A percentile compares a stretch with the other conserved stretches of the same genome.
phyloP scores from a whole-genome alignment of 805 yeast genomes.

The Debaryomyces prosopidis region DNA sequence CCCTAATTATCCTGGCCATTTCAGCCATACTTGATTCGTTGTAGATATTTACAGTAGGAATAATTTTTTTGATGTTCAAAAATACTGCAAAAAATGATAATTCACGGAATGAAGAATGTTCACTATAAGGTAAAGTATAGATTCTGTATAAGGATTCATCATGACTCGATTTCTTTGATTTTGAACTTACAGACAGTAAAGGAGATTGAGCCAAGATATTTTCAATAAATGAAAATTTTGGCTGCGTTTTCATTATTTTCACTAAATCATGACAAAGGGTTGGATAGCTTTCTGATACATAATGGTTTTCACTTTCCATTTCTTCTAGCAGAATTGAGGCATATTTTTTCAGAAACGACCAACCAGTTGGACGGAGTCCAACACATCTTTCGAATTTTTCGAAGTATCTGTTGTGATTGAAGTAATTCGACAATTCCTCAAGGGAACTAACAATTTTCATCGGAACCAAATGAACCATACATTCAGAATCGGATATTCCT shows the following conservation, averaged over 20 bases:
- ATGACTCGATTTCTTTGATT: slow-evolving; percentile 13
- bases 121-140: slow-evolving; percentile 83
- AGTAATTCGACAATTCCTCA: slow-evolving; percentile 49
- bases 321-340: neutral
- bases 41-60: slow-evolving; percentile 75
- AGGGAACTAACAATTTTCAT: slow-evolving; percentile 55
- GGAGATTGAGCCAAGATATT: slow-evolving; percentile 34
- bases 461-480: slow-evolving; percentile 66
- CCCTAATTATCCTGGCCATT: slow-evolving; percentile 33
- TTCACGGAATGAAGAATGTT: slow-evolving; percentile 89
- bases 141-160: slow-evolving; percentile 39
- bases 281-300: neutral
- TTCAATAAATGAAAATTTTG: slow-evolving; percentile 22
- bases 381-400: slow-evolving; percentile 56
- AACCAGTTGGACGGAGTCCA: slow-evolving; percentile 89
- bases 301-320: neutral
- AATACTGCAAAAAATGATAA: slow-evolving; percentile 62
- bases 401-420: slow-evolving; percentile 44
- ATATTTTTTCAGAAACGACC: slow-evolving; percentile 54
- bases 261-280: slow-evolving; percentile 3
- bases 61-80: slow-evolving; percentile 50
- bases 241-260: slow-evolving; percentile 15
- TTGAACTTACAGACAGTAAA: slow-evolving; percentile 4
- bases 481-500: slow-evolving; percentile 47
- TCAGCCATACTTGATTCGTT: slow-evolving; percentile 20